Percentiles rank a stretch among this genome's conserved stretches.
phyloP scores from a whole-genome alignment of 2,329 filamentous ascomycete genomes.

The Exophiala xenobiotica region DNA sequence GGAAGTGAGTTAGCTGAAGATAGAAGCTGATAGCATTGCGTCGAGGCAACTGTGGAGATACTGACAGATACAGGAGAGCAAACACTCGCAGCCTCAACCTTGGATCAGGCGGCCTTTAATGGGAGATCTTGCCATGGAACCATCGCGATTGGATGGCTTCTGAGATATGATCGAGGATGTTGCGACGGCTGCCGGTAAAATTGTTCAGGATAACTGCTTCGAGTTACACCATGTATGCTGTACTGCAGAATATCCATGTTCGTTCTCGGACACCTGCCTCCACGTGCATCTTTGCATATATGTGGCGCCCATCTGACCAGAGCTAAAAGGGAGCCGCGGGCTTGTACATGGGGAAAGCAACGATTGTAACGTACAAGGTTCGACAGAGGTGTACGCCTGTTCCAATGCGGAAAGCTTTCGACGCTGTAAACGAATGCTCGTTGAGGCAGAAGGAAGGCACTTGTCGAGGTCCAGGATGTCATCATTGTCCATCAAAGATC shows the following conservation, averaged over 20 bases:
- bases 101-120: neutral
- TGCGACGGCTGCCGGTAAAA: neutral
- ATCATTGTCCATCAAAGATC: no score
- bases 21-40: neutral
- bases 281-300: neutral
- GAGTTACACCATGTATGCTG: neutral
- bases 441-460: no score
- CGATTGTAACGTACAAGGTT: no score
- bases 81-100: neutral
- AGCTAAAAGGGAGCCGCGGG: no score
- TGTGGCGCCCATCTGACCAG: no score
- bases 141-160: neutral
- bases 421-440: no score
- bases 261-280: neutral
- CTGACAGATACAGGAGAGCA: constrained; percentile 11
- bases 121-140: neutral
- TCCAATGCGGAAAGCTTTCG: no score
- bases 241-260: neutral
- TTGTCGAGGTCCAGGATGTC: no score
- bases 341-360: no score
- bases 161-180: neutral
- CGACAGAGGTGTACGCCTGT: no score
- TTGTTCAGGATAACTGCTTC: neutral
- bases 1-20: constrained; percentile 2
- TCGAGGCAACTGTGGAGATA: constrained; percentile 1